Conservation (phyloP, 2,329 filamentous ascomycete genomes). For the Westerdykella sp. region DNA sequence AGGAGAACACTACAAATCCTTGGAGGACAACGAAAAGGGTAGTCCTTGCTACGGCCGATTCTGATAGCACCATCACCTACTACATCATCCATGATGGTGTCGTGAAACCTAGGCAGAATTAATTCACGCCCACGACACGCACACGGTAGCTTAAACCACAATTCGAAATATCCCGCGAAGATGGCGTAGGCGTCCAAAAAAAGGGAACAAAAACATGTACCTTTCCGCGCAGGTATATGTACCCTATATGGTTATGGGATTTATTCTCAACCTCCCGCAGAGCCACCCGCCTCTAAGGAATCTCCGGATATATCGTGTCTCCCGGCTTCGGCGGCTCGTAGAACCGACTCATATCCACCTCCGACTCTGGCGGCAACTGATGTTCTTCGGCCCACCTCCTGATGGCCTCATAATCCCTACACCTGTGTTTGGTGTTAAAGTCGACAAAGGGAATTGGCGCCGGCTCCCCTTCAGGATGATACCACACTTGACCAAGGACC, state of each 20-base stretch:
- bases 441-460: constrained; percentile 53
- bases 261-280: background rate
- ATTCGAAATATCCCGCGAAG: background rate
- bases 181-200: too few relatives aligned
- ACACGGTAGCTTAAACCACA: background rate
- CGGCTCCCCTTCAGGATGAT: constrained; percentile 35
- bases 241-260: too few relatives aligned
- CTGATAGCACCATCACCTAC: constrained; percentile 78
- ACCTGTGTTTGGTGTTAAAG: constrained; percentile 56
- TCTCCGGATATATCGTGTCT: constrained; percentile 22
- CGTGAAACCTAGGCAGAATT: constrained; percentile 80
- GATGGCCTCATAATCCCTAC: constrained; percentile 52
- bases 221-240: too few relatives aligned
- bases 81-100: constrained; percentile 83
- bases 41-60: constrained; percentile 67
- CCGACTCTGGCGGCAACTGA: constrained; percentile 42
- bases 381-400: constrained; percentile 49
- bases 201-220: too few relatives aligned
- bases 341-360: constrained; percentile 38
- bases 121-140: background rate
- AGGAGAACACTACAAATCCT: constrained; percentile 19
- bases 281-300: constrained; percentile 17
- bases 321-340: constrained; percentile 37
- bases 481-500: constrained; percentile 58
- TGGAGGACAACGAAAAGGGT: constrained; percentile 57